A percentile compares a stretch with the other conserved stretches of the same genome.
Evolutionary conservation across 75 land plant species (phyloP).

Genomic region (Picea sitchensis): DNA sequence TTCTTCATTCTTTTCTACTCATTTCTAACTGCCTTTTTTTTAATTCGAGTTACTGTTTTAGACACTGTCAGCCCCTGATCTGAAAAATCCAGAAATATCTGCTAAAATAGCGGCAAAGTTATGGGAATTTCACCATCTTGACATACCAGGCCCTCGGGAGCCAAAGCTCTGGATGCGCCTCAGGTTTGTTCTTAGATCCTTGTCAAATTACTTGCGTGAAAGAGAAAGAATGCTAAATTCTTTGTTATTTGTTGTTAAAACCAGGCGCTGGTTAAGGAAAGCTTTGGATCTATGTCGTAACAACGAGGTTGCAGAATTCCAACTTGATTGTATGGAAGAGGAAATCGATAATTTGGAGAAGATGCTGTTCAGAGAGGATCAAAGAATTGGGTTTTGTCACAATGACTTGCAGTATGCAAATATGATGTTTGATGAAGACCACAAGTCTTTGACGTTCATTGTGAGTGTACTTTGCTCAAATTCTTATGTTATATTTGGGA

Average conservation of each 20-base stretch:
- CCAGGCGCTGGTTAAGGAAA: constrained; percentile 32
- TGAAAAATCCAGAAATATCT: no score
- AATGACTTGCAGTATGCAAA: constrained; percentile 10
- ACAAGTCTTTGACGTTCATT: constrained; percentile 46
- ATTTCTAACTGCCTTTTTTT: constrained; percentile 4
- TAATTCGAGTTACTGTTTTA: constrained; percentile 14
- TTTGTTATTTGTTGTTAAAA: background rate
- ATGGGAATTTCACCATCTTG: no score
- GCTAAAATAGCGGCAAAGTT: no score
- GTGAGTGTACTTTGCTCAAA: constrained; percentile 21
- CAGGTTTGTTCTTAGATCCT: no score
- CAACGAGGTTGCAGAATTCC: constrained; percentile 20
- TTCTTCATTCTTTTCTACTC: background rate
- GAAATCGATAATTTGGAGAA: no score
- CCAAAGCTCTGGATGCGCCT: no score
- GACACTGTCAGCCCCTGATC: constrained; percentile 27
- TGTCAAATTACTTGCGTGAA: constrained; percentile 13
- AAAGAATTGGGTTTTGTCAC: constrained; percentile 45
- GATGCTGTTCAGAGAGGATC: constrained; percentile 2
- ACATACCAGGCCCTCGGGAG: no score
- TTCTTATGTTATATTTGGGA: constrained; percentile 7
- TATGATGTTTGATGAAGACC: constrained; percentile 37
- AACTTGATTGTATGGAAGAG: no score
- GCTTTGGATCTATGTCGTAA: constrained; percentile 20
- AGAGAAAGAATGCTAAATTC: background rate